Base-by-base conservation (phyloP, 345 rosid species). In the Eucalyptus polyanthemos region DNA sequence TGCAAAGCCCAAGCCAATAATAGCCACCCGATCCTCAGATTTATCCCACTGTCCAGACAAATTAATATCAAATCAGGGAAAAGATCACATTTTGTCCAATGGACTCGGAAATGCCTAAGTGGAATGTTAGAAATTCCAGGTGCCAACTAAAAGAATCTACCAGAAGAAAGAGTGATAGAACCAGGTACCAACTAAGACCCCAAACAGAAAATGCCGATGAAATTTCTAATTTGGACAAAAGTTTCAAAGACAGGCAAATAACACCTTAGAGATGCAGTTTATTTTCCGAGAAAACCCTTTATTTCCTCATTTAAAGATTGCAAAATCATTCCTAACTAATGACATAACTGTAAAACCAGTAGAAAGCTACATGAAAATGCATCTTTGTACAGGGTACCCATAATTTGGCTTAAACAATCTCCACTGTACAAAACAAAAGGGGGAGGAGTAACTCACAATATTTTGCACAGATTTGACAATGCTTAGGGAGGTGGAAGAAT, bases 1-100 rank as follows among this genome's bases (percentile, higher is more conserved):
- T 42, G 98, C 95, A 92, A 97, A 97, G 14, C 98, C 94, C 90
- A 97, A 93, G 86, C 99, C 99, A 49, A 94, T 87, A 67, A 97
- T 90, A 88, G 93, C 98, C 87, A 95, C 31, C 67, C 98, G 93
- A 89, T 97, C 99, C 95, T 97, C 99, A 87, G 99, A 87, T 4
- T 91, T 93, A 87, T 93, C 94, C 98, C 99, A 97, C 99, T 96
- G 94, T 89, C 80, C 80, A 17, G 88, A 24, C 80, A 51, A 89
- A 19, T 80, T 34, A 88, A 50, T 4, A 85, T 58, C 58, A 80
- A 31, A 54, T 42, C 58, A 80, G 83, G 42, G 44, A 45, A 24
- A 40, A 69, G 5, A 76, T 40, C 47, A 76, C 47, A 76, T 86
- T 86, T 86, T 86, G 58, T 51, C 58, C 87, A 24, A 24, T 22